Percentiles rank a stretch among this genome's conserved stretches.
phyloP scores from a whole-genome alignment of 192 early-diverging fungal species.

The Glomus cerebriforme region DNA sequence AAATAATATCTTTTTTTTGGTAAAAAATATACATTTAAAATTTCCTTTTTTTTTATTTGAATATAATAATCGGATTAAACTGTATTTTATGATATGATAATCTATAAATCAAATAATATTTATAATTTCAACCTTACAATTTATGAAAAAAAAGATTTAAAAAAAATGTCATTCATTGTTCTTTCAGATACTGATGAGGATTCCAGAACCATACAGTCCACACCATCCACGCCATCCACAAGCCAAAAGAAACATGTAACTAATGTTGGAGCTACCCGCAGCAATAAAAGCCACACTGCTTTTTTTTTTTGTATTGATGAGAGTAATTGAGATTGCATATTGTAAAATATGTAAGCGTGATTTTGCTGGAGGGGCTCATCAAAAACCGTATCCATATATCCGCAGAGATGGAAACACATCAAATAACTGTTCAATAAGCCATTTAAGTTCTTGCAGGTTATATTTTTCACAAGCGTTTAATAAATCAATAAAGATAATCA shows the following conservation, averaged over 20 bases:
- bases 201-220: too few relatives aligned
- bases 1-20: too few relatives aligned
- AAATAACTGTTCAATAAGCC: conserved; percentile 1
- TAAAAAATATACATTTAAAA: too few relatives aligned
- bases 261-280: not conserved
- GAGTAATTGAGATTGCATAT: not conserved
- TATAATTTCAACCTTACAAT: too few relatives aligned
- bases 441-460: not conserved
- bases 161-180: too few relatives aligned
- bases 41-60: too few relatives aligned
- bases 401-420: conserved; percentile 2
- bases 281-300: conserved; percentile 6
- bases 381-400: not conserved
- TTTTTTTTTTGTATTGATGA: conserved; percentile 4
- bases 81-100: too few relatives aligned
- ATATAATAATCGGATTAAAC: too few relatives aligned
- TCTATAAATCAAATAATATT: too few relatives aligned
- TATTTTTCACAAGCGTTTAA: not conserved
- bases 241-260: not conserved
- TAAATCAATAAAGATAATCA: not conserved
- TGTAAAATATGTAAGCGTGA: conserved; percentile 14
- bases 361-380: too few relatives aligned
- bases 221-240: not conserved
- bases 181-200: too few relatives aligned
- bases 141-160: too few relatives aligned